Base-by-base conservation (phyloP, 2,329 filamentous ascomycete species). In the Samsoniella hepiali region DNA sequence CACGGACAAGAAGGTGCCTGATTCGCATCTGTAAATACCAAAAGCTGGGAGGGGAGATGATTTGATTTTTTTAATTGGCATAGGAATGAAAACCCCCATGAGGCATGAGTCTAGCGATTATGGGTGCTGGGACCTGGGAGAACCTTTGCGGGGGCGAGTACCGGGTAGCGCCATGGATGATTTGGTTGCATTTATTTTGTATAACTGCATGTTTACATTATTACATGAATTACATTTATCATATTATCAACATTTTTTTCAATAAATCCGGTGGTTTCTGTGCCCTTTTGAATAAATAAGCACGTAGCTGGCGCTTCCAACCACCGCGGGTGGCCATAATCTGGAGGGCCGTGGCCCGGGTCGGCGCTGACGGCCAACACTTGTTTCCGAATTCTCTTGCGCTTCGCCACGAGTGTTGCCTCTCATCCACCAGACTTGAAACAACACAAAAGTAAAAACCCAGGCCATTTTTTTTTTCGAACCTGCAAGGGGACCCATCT, bases 1-100 rank as follows among this genome's bases (percentile, higher is more conserved):
- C 29, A 55, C 49, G 1, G 58, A 62, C 4, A 65, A 65, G 55
- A 42, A 49, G 44, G 9, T 9, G 15, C 62, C 57, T n/a, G 47
- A 51, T 34, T 66, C 67, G 56, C 67, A 66, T n/a, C 45, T 69
- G 65, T 69, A 64, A 53, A 53, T 31, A 27, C 10, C 15, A 31
- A 47, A 57, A 57, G 10, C 2, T 4, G 29, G 42, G 27, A 17
- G 15, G 8, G 32, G 27, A 13, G 22, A 50, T 10, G 34, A 3
- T 5, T 36, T 29, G 3, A 11, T 32, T 45, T n/a, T 34, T 44
- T 53, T 45, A 31, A 58, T 29, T 38, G 40, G 40, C n/a, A 54
- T 49, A 15, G 53, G 38, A 51, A 60, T 34, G 36, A 44, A 27
- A 60, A n/a, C 22, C 17, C 17, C 17, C 27, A 38, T 13, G 13